Base-by-base conservation (phyloP, 2,329 filamentous ascomycete genomes). In the Talaromyces sp. region DNA sequence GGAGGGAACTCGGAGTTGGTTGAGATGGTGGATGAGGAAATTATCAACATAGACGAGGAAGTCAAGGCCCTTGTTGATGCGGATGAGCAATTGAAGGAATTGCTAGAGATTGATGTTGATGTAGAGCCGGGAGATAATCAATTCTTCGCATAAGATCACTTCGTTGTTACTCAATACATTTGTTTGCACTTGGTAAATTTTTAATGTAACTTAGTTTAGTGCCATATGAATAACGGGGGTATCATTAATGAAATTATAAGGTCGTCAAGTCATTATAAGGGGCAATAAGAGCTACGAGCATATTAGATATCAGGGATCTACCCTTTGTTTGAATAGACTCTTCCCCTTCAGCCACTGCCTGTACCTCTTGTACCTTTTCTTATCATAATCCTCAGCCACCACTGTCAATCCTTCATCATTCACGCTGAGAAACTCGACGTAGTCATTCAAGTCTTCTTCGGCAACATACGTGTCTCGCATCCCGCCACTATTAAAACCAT, bases 321-420 rank as follows among this genome's bases (percentile, higher is more conserved):
- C 82, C 54, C 89, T 87, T 83, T 97, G 93, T 79, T 98, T 98
- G 77, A 98, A 98, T 72, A 98, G 85, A 72, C 92, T 97, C 82
- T 97, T 98, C 19, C 94, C 94, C 68, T 89, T 86, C 73, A 99
- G 82, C 94, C 95, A 99, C 79, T 97, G 96, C 72, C 89, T 83
- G 79, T 99, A 99, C 10, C 93, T 91, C 80, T 97, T 98, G 78
- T 99, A 99, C 70, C 95, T 84, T 84, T 98, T 97, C 85, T 96
- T 98, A 47, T 86, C 85, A 54, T 88, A 85, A 76, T 98, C 95
- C 73, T 96, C 93, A 52, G 93, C 89, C 1, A 88, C 89, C 14
- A 98, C 94, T 2, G 92, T 96, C 61, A 99, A 80, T 19, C 92
- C 92, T 71, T 97, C 92, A 67, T 95, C 90, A 4, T 86, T 87